A percentile compares a stretch with the other conserved stretches of the same genome.
Conservation (phyloP, 495 filamentous ascomycete genomes). For the Daldinia childiae region DNA sequence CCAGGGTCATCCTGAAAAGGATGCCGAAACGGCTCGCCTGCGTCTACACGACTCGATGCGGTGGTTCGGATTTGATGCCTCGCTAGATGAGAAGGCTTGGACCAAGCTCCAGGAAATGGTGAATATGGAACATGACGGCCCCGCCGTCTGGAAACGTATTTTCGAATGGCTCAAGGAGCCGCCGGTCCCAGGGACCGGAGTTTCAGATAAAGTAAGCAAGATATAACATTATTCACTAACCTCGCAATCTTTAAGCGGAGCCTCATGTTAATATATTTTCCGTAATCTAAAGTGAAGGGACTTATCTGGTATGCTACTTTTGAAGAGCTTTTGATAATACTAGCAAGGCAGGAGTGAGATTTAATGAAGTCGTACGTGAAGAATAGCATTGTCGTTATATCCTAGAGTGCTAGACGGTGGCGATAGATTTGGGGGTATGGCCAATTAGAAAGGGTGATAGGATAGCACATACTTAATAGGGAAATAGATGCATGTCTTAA, state of each 20-base stretch:
- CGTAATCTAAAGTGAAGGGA: too few relatives aligned
- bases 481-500: not conserved
- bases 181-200: constrained; percentile 12
- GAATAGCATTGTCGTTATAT: too few relatives aligned
- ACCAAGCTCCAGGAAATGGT: constrained; percentile 29
- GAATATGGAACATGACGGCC: constrained; percentile 53
- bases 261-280: not conserved
- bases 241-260: not conserved
- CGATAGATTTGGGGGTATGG: not conserved
- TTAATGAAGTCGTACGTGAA: too few relatives aligned
- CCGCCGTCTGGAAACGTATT: constrained; percentile 54
- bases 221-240: constrained; percentile 13
- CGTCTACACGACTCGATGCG: constrained; percentile 50
- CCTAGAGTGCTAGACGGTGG: too few relatives aligned
- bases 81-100: constrained; percentile 38
- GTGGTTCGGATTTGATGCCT: constrained; percentile 54
- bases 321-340: too few relatives aligned
- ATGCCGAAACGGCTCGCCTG: constrained; percentile 52
- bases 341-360: too few relatives aligned
- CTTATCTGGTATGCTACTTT: too few relatives aligned
- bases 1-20: constrained; percentile 62
- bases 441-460: not conserved
- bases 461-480: not conserved
- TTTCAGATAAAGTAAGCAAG: constrained; percentile 19
- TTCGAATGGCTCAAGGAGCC: constrained; percentile 54